A percentile compares a stretch with the other conserved stretches of the same genome.
phyloP scores from a whole-genome alignment of 202 grass and related monocot species.

The Setaria viridis region DNA sequence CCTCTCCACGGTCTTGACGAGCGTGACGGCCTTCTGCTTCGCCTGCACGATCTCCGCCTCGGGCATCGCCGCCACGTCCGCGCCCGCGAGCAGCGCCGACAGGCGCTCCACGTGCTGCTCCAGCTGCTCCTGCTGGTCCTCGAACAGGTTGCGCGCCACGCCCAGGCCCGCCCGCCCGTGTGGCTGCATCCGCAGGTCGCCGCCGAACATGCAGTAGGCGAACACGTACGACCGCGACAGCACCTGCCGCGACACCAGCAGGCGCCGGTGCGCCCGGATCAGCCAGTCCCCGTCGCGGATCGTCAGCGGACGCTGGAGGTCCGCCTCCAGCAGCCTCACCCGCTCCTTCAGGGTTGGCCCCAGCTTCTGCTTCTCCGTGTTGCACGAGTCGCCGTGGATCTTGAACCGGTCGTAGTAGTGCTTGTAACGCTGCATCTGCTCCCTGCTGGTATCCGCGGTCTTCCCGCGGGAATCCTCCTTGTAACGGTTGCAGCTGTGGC shows the following conservation, averaged over 20 bases:
- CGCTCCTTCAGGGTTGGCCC: slow-evolving; percentile 18
- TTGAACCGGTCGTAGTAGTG: slow-evolving; percentile 73
- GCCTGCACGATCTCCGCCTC: slow-evolving; percentile 35
- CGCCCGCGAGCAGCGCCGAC: slow-evolving; percentile 42
- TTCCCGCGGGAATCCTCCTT: slow-evolving; percentile 32
- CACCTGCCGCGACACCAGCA: slow-evolving; percentile 62
- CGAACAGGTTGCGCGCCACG: slow-evolving; percentile 67
- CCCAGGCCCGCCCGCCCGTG: not conserved
- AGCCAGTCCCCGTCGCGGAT: slow-evolving; percentile 61
- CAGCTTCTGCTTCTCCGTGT: slow-evolving; percentile 46
- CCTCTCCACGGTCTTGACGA: slow-evolving; percentile 53
- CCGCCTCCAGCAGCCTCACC: slow-evolving; percentile 28
- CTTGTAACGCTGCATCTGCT: slow-evolving; percentile 49
- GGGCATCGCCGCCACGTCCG: slow-evolving; percentile 1
- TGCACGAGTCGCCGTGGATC: slow-evolving; percentile 59
- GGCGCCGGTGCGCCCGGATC: slow-evolving; percentile 41
- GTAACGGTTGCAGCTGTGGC: slow-evolving; percentile 73
- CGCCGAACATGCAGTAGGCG: slow-evolving; percentile 78
- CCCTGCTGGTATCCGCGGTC: not conserved
- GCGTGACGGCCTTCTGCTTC: slow-evolving; percentile 51
- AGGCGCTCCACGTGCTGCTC: slow-evolving; percentile 77
- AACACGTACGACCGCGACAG: slow-evolving; percentile 66
- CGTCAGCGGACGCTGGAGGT: not conserved
- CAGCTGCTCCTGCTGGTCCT: slow-evolving; percentile 76
- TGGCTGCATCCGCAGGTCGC: slow-evolving; percentile 33